Base-by-base conservation (phyloP, 805 yeast genomes). In the Kazachstania martiniae region DNA sequence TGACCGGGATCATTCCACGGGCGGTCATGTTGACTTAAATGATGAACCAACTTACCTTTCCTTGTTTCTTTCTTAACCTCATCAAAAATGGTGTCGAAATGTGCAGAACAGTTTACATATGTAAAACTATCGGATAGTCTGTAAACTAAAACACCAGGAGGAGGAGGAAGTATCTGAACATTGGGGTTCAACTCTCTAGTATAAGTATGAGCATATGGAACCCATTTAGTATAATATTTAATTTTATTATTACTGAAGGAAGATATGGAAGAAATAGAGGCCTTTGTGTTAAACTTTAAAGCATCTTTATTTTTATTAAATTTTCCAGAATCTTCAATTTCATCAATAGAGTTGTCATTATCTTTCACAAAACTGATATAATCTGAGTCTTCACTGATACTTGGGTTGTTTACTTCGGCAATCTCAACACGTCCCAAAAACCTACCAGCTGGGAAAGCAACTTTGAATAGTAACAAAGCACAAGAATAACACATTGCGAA, bases 1-100 rank as follows among this genome's bases (percentile, higher is more conserved):
- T 49, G 46, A 41, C 93, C 93, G 12, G 86, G 86, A 49, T 86
- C 89, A 52, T 86, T 86, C 94, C 95, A 87, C 13, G 94, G 87
- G 41, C 86, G 70, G 35, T 78, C 77, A 36, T 63, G 43, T 44
- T 63, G 49, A 35, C 45, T 55, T 31, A 51, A 40, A n/a, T 43
- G 47, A 5, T 40, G 43, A 7, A 53, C 41, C n/a, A 61, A 42
- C 32, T 66, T 64, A 18, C 86, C 86, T 32, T 80, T 70, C 44
- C 68, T 68, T 2, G 94, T 82, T 8, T 50, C 35, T 27, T 60
- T 54, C 52, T 74, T 75, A 24, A 81, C 76, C 43, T 77, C 76
- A 38, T 80, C 87, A 29, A 74, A 62, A 12, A 87, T 66, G 17
- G 58, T 52, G 45, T 86, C 95, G 27, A 72, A 65, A 53, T 81